Evolutionary conservation across 1,139 yeast genomes (phyloP).

Genomic region (Blastobotrys malaysiensis): DNA sequence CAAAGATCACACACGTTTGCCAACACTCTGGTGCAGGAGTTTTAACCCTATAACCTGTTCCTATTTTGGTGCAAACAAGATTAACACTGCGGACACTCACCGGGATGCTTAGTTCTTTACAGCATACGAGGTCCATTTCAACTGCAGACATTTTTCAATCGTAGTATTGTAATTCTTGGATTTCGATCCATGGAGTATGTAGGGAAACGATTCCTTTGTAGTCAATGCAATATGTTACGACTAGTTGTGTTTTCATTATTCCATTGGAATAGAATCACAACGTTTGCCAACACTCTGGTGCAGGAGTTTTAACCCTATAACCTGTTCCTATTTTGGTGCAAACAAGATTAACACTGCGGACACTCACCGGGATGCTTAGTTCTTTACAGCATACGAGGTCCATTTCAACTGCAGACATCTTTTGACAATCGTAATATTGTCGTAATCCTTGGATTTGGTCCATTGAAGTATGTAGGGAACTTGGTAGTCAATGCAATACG

Average conservation of each 20-base stretch:
- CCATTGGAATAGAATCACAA: constrained; percentile 7
- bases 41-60: constrained; percentile 46
- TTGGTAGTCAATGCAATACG: constrained; percentile 8
- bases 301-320: constrained; percentile 36
- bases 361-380: constrained; percentile 60
- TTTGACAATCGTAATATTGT: not conserved
- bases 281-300: constrained; percentile 97
- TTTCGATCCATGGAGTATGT: not conserved
- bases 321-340: constrained; percentile 94
- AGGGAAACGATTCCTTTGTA: not conserved
- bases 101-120: constrained; percentile 41
- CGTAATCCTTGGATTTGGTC: too few species aligned
- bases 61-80: constrained; percentile 98
- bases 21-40: constrained; percentile 86
- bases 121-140: constrained; percentile 53
- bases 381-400: constrained; percentile 50
- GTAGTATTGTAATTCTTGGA: too few species aligned
- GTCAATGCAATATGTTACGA: constrained; percentile 11
- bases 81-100: constrained; percentile 57
- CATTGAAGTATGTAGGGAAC: not conserved
- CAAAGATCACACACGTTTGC: constrained; percentile 48
- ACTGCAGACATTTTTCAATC: constrained; percentile 18
- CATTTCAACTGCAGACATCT: constrained; percentile 33
- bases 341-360: constrained; percentile 63
- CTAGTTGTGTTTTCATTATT: constrained; percentile 8